Conservation (phyloP, 371 early-diverging fungal species). For the Capniomyces stellatus region DNA sequence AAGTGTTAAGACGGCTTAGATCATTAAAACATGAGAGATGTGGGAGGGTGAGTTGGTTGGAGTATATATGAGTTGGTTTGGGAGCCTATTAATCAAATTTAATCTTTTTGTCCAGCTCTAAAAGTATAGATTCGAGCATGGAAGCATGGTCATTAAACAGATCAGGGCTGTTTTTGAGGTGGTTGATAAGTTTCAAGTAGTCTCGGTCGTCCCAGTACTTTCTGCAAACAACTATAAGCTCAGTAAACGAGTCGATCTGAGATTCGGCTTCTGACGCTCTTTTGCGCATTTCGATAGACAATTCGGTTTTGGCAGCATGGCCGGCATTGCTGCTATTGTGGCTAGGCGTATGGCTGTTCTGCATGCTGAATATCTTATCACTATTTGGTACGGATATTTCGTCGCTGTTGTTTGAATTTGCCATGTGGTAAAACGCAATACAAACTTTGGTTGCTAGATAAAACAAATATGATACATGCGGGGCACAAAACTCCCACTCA, state of each 20-base stretch:
- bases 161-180: slow-evolving; percentile 20
- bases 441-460: slow-evolving; percentile 22
- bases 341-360: not conserved
- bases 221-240: slow-evolving; percentile 14
- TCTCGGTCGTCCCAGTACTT: slow-evolving; percentile 27
- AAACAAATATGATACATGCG: slow-evolving; percentile 24
- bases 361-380: not conserved
- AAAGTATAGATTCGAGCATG: not conserved
- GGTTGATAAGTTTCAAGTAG: slow-evolving; percentile 15
- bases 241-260: slow-evolving; percentile 12
- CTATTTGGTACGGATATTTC: not conserved
- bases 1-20: no score
- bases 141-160: not conserved
- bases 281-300: slow-evolving; percentile 10
- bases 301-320: slow-evolving; percentile 4
- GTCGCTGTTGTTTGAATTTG: not conserved
- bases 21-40: no score
- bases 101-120: slow-evolving; percentile 2
- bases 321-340: not conserved
- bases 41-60: no score
- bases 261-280: slow-evolving; percentile 11
- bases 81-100: no score
- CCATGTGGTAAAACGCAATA: slow-evolving; percentile 23
- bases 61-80: no score
- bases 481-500: slow-evolving; percentile 27